Percentiles rank a stretch among this genome's conserved stretches.
Evolutionary conservation across 371 early-diverging fungal genomes (phyloP).

Genomic region (Chytridium lagenaria): DNA sequence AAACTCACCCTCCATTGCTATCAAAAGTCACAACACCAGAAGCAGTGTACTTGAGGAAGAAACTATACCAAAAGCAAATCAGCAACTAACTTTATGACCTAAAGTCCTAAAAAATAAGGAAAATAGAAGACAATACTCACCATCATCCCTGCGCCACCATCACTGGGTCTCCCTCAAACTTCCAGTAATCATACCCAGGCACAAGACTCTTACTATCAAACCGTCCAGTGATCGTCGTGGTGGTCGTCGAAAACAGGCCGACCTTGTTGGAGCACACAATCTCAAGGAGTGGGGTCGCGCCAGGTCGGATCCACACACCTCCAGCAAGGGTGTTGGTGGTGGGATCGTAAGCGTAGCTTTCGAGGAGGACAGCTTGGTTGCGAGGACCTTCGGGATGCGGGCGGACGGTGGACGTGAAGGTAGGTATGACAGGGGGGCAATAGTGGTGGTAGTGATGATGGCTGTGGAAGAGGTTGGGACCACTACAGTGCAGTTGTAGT

Average conservation of each 20-base stretch:
- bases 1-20: slow-evolving; percentile 6
- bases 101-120: background rate
- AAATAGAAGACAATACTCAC: background rate
- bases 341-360: slow-evolving; percentile 6
- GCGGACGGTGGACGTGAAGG: background rate
- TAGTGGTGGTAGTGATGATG: slow-evolving; percentile 1
- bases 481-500: background rate
- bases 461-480: background rate
- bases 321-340: slow-evolving; percentile 5
- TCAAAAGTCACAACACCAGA: background rate
- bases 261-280: background rate
- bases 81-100: background rate
- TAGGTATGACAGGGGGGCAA: slow-evolving; percentile 12
- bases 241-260: slow-evolving; percentile 2
- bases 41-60: slow-evolving; percentile 5
- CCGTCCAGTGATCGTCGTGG: background rate
- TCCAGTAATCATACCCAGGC: slow-evolving; percentile 20
- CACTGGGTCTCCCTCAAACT: background rate
- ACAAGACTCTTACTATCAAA: background rate
- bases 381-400: slow-evolving; percentile 19
- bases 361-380: background rate
- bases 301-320: background rate
- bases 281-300: background rate
- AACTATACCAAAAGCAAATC: background rate
- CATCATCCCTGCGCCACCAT: background rate